phyloP scores from a whole-genome alignment of 768 basidiomycete species.

The Boletus barrowsii region DNA sequence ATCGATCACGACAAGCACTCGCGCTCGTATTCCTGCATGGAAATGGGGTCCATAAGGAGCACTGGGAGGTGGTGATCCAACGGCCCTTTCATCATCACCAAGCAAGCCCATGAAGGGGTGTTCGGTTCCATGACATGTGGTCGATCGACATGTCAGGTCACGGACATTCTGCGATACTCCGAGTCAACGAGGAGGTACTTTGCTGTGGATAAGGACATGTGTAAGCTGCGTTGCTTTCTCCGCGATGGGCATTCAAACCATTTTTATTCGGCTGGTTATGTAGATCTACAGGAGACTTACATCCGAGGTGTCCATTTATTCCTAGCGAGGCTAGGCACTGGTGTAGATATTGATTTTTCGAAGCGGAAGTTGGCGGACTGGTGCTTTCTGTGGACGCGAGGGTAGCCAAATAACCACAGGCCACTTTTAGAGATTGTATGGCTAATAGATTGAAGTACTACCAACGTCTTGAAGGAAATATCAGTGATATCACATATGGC shows the following conservation, averaged over 20 bases:
- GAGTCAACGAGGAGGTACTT: constrained; percentile 4
- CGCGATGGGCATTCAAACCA: background rate
- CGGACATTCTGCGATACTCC: constrained; percentile 5
- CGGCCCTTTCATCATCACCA: background rate
- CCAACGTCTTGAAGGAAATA: too few species aligned
- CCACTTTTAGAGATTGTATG: too few species aligned
- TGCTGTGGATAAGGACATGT: background rate
- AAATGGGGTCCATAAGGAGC: constrained; percentile 4
- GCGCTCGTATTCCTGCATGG: constrained; percentile 7
- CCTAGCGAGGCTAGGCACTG: background rate
- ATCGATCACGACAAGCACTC: background rate
- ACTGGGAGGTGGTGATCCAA: constrained; percentile 4
- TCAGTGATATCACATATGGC: too few species aligned
- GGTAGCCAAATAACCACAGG: too few species aligned
- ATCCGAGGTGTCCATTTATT: constrained; percentile 4
- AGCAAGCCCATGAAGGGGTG: too few species aligned
- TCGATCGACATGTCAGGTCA: constrained; percentile 7
- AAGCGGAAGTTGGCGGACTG: background rate
- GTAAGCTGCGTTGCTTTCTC: background rate
- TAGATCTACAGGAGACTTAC: constrained; percentile 5
- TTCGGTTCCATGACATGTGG: constrained; percentile 8
- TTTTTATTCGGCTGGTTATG: background rate
- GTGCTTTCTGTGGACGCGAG: too few species aligned
- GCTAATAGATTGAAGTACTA: too few species aligned
- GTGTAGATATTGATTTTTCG: constrained; percentile 7